Conservation (phyloP, 192 early-diverging fungal genomes). For the Coemansia sp. region DNA sequence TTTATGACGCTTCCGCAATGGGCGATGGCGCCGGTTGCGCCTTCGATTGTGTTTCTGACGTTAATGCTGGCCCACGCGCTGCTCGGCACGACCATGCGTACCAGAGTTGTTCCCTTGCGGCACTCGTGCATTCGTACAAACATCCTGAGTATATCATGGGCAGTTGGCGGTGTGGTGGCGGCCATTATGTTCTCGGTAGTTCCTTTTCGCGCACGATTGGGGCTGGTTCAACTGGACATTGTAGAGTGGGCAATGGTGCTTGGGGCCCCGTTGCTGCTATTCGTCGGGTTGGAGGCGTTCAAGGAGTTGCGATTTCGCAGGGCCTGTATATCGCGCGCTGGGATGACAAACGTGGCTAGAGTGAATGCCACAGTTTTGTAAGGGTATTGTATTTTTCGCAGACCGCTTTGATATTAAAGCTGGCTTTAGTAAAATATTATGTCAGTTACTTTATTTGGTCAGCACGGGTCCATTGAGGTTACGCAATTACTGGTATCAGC, state of each 20-base stretch:
- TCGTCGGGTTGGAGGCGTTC: conserved; percentile 22
- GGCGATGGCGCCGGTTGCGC: conserved; percentile 38
- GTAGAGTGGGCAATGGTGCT: conserved; percentile 37
- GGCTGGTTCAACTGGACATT: conserved; percentile 28
- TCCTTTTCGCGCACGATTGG: conserved; percentile 30
- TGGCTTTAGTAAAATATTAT: neutral
- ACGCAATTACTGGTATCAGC: neutral
- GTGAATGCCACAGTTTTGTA: neutral
- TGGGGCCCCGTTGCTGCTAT: conserved; percentile 27
- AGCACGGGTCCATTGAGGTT: neutral
- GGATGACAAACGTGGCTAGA: conserved; percentile 1
- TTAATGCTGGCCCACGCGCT: conserved; percentile 39
- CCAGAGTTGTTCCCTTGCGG: conserved; percentile 28
- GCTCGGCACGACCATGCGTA: conserved; percentile 38
- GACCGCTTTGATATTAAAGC: neutral
- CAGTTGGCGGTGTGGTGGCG: conserved; percentile 9
- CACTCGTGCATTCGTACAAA: neutral
- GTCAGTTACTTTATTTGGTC: neutral
- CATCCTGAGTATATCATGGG: conserved; percentile 20
- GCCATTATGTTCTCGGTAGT: conserved; percentile 16
- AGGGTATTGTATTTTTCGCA: neutral
- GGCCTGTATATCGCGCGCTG: neutral
- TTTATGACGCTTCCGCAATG: conserved; percentile 37
- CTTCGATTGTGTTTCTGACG: conserved; percentile 40
- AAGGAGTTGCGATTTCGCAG: conserved; percentile 24